Evolutionary conservation across 1,139 yeast genomes (phyloP).

Genomic region (Debaryomyces subglobosus): DNA sequence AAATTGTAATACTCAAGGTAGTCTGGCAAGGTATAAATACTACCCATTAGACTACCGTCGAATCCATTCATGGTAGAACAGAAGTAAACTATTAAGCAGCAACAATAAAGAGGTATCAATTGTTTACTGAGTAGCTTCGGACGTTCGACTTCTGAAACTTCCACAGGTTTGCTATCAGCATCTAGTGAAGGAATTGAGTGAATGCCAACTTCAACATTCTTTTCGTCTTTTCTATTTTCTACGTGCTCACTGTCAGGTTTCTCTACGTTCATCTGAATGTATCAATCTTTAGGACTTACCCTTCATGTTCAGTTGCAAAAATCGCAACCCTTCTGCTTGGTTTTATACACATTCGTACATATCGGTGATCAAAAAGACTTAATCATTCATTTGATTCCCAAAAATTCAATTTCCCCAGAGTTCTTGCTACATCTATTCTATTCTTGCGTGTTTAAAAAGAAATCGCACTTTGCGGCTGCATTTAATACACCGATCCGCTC

Average conservation of each 20-base stretch:
- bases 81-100: conserved; percentile 16
- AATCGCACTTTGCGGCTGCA: background rate
- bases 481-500: background rate
- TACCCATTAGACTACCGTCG: conserved; percentile 25
- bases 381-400: background rate
- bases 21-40: conserved; percentile 21
- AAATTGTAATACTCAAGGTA: conserved; percentile 19
- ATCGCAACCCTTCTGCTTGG: background rate
- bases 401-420: background rate
- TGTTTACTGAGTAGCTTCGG: conserved; percentile 9
- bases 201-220: background rate
- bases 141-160: conserved; percentile 8
- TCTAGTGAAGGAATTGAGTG: conserved; percentile 1
- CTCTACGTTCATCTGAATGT: background rate
- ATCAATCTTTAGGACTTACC: background rate
- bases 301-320: background rate
- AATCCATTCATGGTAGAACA: conserved; percentile 22
- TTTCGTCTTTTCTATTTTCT: background rate
- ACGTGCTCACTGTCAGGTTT: conserved; percentile 1
- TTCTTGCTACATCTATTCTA: background rate
- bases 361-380: background rate
- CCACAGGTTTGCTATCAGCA: background rate
- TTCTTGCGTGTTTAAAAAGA: background rate
- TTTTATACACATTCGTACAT: background rate
- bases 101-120: conserved; percentile 14